Evolutionary conservation across 805 yeast genomes (phyloP).

Genomic region (Schizosaccharomyces cryophilus): DNA sequence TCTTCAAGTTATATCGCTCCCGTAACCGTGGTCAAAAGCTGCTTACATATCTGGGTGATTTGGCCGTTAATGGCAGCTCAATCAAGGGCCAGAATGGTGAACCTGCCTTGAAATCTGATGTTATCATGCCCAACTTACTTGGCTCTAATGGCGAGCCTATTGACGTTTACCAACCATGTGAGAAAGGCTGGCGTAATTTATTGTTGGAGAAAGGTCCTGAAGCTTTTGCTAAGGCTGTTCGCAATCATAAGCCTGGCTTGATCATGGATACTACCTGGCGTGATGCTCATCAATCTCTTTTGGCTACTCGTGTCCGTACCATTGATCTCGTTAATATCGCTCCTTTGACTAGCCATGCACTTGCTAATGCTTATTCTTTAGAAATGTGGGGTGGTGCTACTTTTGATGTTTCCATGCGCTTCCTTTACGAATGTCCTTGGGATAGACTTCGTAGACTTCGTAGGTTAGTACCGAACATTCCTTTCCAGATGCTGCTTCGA

Average conservation of each 20-base stretch:
- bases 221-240: constrained; percentile 68
- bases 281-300: constrained; percentile 94
- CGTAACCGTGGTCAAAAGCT: constrained; percentile 93
- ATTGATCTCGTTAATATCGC: constrained; percentile 80
- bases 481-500: constrained; percentile 95
- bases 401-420: constrained; percentile 94
- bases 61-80: constrained; percentile 87
- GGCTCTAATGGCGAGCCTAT: constrained; percentile 23
- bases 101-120: constrained; percentile 59
- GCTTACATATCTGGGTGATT: constrained; percentile 71
- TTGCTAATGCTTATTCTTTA: constrained; percentile 72
- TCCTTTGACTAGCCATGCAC: constrained; percentile 74
- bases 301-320: constrained; percentile 94
- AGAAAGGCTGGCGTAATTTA: constrained; percentile 81
- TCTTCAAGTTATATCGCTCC: constrained; percentile 82
- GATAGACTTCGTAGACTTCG: constrained; percentile 73
- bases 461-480: constrained; percentile 83
- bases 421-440: constrained; percentile 98
- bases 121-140: constrained; percentile 48
- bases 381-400: constrained; percentile 99
- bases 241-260: constrained; percentile 63
- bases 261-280: constrained; percentile 99
- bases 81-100: constrained; percentile 86
- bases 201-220: constrained; percentile 69
- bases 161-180: constrained; percentile 32